A percentile compares a stretch with the other conserved stretches of the same genome.
Conservation (phyloP, 176 grass and related monocot species). For the Thinopyrum elongatum region DNA sequence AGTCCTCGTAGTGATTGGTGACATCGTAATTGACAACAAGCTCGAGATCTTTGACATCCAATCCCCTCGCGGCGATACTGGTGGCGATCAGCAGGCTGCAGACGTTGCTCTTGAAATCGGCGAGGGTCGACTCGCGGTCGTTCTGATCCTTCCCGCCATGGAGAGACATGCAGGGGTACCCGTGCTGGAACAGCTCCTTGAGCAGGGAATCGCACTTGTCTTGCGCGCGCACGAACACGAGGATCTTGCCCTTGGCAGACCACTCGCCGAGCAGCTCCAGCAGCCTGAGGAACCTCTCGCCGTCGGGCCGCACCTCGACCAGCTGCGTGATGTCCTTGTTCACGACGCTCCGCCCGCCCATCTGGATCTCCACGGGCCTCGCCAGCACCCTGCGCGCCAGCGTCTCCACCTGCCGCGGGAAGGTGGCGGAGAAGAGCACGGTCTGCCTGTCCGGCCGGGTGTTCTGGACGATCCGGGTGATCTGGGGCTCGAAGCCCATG, state of each 20-base stretch:
- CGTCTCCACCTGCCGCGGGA: slow-evolving; percentile 90
- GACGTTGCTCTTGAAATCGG: slow-evolving; percentile 89
- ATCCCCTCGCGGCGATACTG: slow-evolving; percentile 84
- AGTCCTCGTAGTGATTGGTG: slow-evolving; percentile 96
- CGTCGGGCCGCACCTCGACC: slow-evolving; percentile 81
- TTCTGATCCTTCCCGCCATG: slow-evolving; percentile 95
- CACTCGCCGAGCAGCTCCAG: slow-evolving; percentile 93
- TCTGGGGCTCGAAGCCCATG: slow-evolving; percentile 98
- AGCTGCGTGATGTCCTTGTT: slow-evolving; percentile 91
- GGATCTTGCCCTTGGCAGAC: slow-evolving; percentile 89
- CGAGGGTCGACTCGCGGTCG: slow-evolving; percentile 89
- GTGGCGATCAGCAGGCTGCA: slow-evolving; percentile 91
- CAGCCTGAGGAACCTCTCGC: slow-evolving; percentile 69
- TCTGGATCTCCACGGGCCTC: slow-evolving; percentile 88
- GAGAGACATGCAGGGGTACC: slow-evolving; percentile 87
- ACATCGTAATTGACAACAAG: slow-evolving; percentile 92
- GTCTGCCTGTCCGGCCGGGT: slow-evolving; percentile 82
- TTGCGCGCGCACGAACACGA: slow-evolving; percentile 93
- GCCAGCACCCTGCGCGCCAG: slow-evolving; percentile 79
- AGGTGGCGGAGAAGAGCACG: slow-evolving; percentile 93
- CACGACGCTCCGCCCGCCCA: slow-evolving; percentile 91
- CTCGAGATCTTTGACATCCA: slow-evolving; percentile 97
- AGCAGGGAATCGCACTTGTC: slow-evolving; percentile 96
- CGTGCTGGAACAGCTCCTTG: slow-evolving; percentile 85
- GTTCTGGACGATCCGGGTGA: slow-evolving; percentile 87